phyloP scores from a whole-genome alignment of 2,329 filamentous ascomycete genomes.

The Apiospora pterosperma region DNA sequence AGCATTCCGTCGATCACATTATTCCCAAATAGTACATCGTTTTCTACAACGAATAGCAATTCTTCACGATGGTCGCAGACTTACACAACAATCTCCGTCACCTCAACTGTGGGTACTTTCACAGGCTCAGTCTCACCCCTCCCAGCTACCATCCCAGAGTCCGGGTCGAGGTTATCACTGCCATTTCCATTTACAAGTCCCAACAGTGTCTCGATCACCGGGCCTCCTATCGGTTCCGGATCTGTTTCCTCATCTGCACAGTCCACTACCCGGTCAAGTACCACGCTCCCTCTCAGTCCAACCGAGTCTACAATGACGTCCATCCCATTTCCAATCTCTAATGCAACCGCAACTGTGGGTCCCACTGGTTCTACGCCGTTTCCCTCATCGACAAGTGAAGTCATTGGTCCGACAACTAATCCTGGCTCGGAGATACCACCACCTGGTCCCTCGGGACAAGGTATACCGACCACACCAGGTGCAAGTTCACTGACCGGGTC shows the following conservation, averaged over 20 bases:
- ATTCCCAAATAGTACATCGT: background rate
- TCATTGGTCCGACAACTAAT: background rate
- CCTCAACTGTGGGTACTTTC: conserved; percentile 4
- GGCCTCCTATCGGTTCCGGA: background rate
- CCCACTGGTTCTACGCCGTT: background rate
- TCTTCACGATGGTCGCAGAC: background rate
- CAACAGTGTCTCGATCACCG: conserved; percentile 8
- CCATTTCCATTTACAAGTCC: conserved; percentile 8
- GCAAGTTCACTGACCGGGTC: background rate
- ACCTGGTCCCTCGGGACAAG: background rate
- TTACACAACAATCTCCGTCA: background rate
- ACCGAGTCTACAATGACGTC: background rate
- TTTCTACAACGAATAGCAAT: background rate
- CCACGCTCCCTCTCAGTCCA: background rate
- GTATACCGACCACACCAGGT: background rate
- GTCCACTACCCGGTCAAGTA: background rate
- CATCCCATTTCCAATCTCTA: background rate
- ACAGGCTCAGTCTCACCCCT: conserved; percentile 1
- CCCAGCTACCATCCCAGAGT: background rate
- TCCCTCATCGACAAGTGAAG: background rate
- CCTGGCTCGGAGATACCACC: background rate
- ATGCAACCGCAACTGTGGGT: background rate
- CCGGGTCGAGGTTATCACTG: background rate
- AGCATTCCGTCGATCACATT: background rate
- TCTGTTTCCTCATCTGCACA: background rate